A percentile compares a stretch with the other conserved stretches of the same genome.
Evolutionary conservation across 768 basidiomycete species (phyloP).

Genomic region (Mrakia frigida): DNA sequence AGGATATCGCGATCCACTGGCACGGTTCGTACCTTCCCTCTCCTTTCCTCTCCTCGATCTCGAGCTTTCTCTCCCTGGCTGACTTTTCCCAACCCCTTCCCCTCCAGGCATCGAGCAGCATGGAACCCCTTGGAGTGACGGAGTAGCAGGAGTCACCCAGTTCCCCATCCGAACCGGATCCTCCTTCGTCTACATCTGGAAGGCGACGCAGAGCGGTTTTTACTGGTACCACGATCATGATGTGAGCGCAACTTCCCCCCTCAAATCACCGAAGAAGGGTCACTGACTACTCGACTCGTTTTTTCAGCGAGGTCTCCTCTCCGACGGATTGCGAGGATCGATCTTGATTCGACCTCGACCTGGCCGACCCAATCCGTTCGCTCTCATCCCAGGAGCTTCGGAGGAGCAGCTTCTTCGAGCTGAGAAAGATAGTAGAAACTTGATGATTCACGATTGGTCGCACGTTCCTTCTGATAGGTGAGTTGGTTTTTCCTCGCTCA

Average conservation of each 20-base stretch:
- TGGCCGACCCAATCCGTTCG: not conserved
- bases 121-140: not conserved
- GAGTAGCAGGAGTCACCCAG: not conserved
- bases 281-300: no score
- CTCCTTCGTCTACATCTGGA: not conserved
- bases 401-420: not conserved
- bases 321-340: not conserved
- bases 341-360: slow-evolving; percentile 6
- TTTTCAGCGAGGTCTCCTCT: not conserved
- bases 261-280: no score
- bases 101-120: not conserved
- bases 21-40: no score
- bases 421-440: not conserved
- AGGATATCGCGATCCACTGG: no score
- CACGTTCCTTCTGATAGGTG: not conserved
- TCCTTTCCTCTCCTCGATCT: no score
- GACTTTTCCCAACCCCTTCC: no score
- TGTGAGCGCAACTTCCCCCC: no score
- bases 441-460: not conserved
- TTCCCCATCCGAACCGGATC: not conserved
- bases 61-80: no score
- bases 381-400: not conserved
- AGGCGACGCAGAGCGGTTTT: not conserved
- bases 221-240: slow-evolving; percentile 2
- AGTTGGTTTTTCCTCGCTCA: not conserved